phyloP scores from a whole-genome alignment of 2,329 filamentous ascomycete species.

The Colletotrichum tofieldiae region DNA sequence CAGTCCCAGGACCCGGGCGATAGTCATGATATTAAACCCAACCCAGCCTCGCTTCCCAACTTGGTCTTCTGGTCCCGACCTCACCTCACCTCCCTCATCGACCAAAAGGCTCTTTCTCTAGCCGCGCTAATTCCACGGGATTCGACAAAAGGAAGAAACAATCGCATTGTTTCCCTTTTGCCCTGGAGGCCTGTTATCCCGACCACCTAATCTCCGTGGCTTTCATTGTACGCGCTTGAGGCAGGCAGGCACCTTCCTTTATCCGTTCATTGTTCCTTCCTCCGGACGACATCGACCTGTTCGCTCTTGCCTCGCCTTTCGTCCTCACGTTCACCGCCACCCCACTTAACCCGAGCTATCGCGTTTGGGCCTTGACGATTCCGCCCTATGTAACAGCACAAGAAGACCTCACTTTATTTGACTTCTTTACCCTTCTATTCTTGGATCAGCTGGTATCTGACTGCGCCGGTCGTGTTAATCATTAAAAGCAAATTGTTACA shows the following conservation, averaged over 20 bases:
- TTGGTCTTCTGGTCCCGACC: constrained; percentile 20
- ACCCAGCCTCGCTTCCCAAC: constrained; percentile 32
- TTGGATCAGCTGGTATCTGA: constrained; percentile 43
- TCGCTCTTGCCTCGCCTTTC: constrained; percentile 25
- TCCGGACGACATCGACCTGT: constrained; percentile 21
- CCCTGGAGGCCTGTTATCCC: constrained; percentile 32
- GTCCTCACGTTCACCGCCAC: neutral
- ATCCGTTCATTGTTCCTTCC: constrained; percentile 27
- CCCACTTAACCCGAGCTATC: constrained; percentile 7
- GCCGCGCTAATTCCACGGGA: constrained; percentile 28
- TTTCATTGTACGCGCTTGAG: constrained; percentile 32
- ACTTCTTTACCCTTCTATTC: constrained; percentile 35
- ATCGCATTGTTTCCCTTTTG: constrained; percentile 40
- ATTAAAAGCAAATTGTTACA: constrained; percentile 8
- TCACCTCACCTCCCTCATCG: constrained; percentile 32
- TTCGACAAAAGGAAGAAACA: constrained; percentile 38
- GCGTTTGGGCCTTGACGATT: constrained; percentile 8
- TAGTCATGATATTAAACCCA: constrained; percentile 40
- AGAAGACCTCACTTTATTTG: constrained; percentile 11
- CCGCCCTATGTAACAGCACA: constrained; percentile 26
- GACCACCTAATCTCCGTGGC: constrained; percentile 32
- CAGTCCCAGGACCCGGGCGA: neutral
- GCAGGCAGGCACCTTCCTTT: constrained; percentile 36
- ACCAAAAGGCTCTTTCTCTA: constrained; percentile 22
- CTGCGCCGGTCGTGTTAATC: constrained; percentile 37